Conservation (phyloP, 352 stramenopile genomes). For the Phytopythium ostracodes region DNA sequence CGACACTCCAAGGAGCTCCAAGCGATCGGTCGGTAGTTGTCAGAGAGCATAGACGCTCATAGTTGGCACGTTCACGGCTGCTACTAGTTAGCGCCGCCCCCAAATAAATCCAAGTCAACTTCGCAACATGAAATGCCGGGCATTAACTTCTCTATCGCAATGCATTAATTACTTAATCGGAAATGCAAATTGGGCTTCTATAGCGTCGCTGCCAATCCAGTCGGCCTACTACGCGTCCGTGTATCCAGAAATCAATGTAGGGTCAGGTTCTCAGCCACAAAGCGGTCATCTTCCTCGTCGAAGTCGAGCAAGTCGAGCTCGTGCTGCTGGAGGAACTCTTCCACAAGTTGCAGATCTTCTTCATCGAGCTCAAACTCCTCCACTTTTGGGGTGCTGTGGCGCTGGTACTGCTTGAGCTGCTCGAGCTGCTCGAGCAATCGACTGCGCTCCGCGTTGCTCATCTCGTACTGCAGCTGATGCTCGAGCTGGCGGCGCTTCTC, state of each 20-base stretch:
- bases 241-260: not conserved
- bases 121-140: too few species aligned
- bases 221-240: too few species aligned
- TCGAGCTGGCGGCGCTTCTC: constrained; percentile 21
- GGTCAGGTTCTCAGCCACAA: constrained; percentile 3
- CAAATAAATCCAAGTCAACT: too few species aligned
- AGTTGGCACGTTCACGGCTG: too few species aligned
- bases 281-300: constrained; percentile 8
- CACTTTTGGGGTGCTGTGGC: not conserved
- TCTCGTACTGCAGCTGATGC: constrained; percentile 8
- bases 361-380: constrained; percentile 15
- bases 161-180: not conserved
- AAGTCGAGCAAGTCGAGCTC: constrained; percentile 17
- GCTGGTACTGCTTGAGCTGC: constrained; percentile 12
- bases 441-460: constrained; percentile 11
- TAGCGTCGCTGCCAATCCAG: not conserved
- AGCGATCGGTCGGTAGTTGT: too few species aligned
- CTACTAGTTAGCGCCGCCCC: too few species aligned
- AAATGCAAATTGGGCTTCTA: constrained; percentile 1
- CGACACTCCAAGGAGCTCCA: too few species aligned
- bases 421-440: constrained; percentile 7
- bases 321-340: constrained; percentile 21
- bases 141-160: too few species aligned
- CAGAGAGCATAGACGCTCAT: too few species aligned
- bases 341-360: constrained; percentile 14